phyloP scores from a whole-genome alignment of 345 rosid genomes.

The Psidium guajava region DNA sequence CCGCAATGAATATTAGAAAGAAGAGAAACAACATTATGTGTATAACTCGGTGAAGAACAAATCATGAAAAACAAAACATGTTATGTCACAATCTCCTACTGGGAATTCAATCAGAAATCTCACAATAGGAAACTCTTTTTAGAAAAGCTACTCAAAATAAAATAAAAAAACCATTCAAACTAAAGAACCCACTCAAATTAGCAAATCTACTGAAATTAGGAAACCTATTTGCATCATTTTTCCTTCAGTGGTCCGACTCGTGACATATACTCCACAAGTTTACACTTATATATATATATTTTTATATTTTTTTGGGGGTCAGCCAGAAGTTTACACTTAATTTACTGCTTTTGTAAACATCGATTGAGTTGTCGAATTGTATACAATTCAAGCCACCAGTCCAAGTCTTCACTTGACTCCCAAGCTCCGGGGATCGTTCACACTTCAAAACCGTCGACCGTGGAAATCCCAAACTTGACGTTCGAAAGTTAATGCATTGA shows the following conservation, averaged over 20 bases:
- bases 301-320: no score
- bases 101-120: no score
- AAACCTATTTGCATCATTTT: neutral
- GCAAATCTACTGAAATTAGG: neutral
- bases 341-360: neutral
- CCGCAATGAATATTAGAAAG: no score
- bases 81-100: no score
- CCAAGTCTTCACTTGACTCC: neutral
- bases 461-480: neutral
- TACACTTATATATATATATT: no score
- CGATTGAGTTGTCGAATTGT: neutral
- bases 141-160: neutral
- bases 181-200: neutral
- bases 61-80: no score
- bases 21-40: no score
- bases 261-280: neutral
- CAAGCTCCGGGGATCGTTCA: neutral
- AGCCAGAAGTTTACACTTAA: neutral
- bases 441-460: neutral
- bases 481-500: neutral
- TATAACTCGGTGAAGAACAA: no score
- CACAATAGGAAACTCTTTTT: neutral
- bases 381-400: neutral
- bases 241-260: neutral
- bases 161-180: neutral